Base-by-base conservation (phyloP, 257 asterid genomes). In the Euphrasia confusa region DNA sequence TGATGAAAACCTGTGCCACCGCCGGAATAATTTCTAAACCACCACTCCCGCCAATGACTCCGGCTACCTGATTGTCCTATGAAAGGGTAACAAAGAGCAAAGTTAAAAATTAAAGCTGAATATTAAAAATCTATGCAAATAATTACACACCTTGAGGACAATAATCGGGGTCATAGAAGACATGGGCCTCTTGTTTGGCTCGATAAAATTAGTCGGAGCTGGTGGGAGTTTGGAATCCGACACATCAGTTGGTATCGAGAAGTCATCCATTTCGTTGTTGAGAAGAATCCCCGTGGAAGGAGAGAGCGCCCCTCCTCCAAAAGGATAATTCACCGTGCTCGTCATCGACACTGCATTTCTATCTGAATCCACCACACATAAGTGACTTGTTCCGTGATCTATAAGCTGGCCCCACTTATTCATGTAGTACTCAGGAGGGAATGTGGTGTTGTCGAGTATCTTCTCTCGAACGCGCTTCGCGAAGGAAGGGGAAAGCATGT, bases 211-310 rank as follows among this genome's bases (percentile, higher is more conserved):
- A 60, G 87, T 48, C 2, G 99, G 99, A 61, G 99, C 80, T 3
- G 97, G 99, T 64, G 99, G 99, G 47, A 89, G 93, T 28, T 62
- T 26, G 69, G 86, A 90, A 0, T 76, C 72, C 11, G 86, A 61
- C 64, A 72, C 37, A 10, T 83, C 99, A 17, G 76, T 81, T 17
- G 97, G 99, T 30, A 64, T 71, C 6, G 96, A 84, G 79, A 92
- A 92, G 71, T 92, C 99, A 55, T 80, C 99, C 97, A 92, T 92
- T 78, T 92, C 95, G 21, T 92, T 78, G 78, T 92, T 92, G 50
- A 92, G 89, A 58, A 92, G 39, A 61, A 92, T 89, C 60, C 99
- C 99, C 0, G 99, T 92, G 3, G 91, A 83, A 21, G 95, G 82
- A 28, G 97, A 92, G 49, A 86, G 78, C 58, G 89, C 77, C 5